Base-by-base conservation (phyloP, 305 asterid genomes). In the Fraxinus platypoda region DNA sequence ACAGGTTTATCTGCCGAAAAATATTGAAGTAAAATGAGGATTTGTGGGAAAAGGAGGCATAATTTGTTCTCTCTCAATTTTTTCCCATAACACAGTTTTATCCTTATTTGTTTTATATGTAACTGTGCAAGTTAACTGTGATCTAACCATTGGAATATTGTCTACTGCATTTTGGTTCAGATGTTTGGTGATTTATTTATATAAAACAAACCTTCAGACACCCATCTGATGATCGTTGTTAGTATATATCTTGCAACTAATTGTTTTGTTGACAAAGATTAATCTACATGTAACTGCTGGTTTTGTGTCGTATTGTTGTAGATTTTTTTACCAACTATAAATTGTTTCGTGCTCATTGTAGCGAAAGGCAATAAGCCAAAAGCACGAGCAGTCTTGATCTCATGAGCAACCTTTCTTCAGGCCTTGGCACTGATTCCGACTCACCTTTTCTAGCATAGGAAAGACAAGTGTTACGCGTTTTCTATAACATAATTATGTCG, bases 1-100 rank as follows among this genome's bases (percentile, higher is more conserved):
- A 97, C 91, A 92, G 87, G 85, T 89, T 87, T 78, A 76, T 93
- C 68, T 87, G 95, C 89, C 83, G 90, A 86, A 92, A 90, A 80
- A 81, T 89, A 17, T 77, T 91, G 76, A 77, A 82, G 62, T 87
- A 87, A 83, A 77, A n/a, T n/a, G 41, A 79, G 78, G 79, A 79
- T 81, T 25, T 54, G 46, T 4, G 4, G 71, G 62, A 13, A 30
- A 35, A n/a, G 41, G 77, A 62, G 19, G 33, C 15, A 0, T 64
- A 8, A 25, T 57, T 57, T n/a, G 9, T 57, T 6, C 28, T 57
- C 28, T 57, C 12, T 6, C 4, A 15, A 54, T 54, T 17, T 54
- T 54, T 54, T 54, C 1, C 31, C 72, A 1, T 6, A 21, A 21
- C 19, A 19, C 25, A 64, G 31, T 25, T 21, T 7, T n/a, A n/a